Percentiles rank a stretch among this genome's conserved stretches.
Conservation (phyloP, 352 stramenopile genomes). For the Phytophthora litchii region DNA sequence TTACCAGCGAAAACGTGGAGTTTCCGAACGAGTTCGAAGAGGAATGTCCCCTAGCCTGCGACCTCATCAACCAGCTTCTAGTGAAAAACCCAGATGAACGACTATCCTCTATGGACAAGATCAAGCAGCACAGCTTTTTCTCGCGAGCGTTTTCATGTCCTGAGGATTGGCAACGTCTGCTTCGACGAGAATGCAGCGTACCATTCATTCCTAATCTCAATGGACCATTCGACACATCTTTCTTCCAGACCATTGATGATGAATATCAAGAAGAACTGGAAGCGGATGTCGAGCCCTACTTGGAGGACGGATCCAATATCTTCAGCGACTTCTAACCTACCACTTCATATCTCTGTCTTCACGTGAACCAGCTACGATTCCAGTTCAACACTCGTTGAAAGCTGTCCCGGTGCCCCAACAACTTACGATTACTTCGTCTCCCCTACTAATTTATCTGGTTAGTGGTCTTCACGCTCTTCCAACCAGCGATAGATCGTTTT, state of each 20-base stretch:
- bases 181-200: conserved; percentile 43
- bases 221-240: conserved; percentile 73
- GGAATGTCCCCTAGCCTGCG: conserved; percentile 46
- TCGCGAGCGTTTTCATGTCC: conserved; percentile 37
- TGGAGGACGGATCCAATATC: conserved; percentile 72
- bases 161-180: conserved; percentile 48
- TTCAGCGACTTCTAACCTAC: conserved; percentile 55
- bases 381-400: background rate
- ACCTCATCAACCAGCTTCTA: conserved; percentile 63
- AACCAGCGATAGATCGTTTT: conserved; percentile 19
- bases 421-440: conserved; percentile 16
- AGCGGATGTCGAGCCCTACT: conserved; percentile 57
- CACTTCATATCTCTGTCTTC: conserved; percentile 15
- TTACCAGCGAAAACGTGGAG: conserved; percentile 64
- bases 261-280: conserved; percentile 61
- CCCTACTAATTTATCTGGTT: conserved; percentile 35
- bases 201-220: conserved; percentile 71
- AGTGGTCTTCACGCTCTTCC: background rate
- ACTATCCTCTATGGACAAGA: conserved; percentile 45
- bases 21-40: conserved; percentile 78
- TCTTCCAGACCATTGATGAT: conserved; percentile 67
- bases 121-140: conserved; percentile 74
- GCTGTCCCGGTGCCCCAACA: background rate
- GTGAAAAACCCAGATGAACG: conserved; percentile 62
- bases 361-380: conserved; percentile 11